Conservation (phyloP, 495 filamentous ascomycete species). For the Thozetella sp. region DNA sequence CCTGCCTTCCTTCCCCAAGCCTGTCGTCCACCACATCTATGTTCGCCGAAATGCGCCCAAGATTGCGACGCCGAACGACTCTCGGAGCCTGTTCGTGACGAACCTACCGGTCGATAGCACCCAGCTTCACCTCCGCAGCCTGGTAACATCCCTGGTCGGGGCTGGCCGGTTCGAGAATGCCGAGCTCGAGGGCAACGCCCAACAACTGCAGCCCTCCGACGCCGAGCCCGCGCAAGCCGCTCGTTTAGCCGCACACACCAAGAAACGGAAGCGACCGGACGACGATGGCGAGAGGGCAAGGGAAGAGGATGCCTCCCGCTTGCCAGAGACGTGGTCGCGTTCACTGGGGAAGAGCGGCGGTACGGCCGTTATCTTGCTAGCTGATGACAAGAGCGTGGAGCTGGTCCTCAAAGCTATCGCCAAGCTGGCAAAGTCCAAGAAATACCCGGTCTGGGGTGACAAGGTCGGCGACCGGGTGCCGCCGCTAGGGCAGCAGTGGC, state of each 20-base stretch:
- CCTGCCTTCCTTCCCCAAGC: slow-evolving; percentile 55
- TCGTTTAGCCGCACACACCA: slow-evolving; percentile 47
- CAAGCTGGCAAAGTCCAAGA: slow-evolving; percentile 58
- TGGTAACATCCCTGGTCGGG: slow-evolving; percentile 72
- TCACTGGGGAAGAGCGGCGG: slow-evolving; percentile 70
- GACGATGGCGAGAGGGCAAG: slow-evolving; percentile 51
- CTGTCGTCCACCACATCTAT: slow-evolving; percentile 83
- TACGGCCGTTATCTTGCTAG: slow-evolving; percentile 79
- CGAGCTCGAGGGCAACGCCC: slow-evolving; percentile 63
- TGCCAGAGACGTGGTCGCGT: slow-evolving; percentile 78
- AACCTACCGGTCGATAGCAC: slow-evolving; percentile 89
- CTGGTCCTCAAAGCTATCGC: slow-evolving; percentile 71
- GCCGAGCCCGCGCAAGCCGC: slow-evolving; percentile 39
- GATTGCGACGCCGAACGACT: slow-evolving; percentile 69
- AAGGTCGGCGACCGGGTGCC: slow-evolving; percentile 56
- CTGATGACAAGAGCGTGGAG: slow-evolving; percentile 75
- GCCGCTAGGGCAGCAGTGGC: slow-evolving; percentile 60
- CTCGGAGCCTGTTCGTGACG: slow-evolving; percentile 80
- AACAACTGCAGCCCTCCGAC: slow-evolving; percentile 14
- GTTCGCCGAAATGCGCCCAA: slow-evolving; percentile 79
- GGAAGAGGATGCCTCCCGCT: slow-evolving; percentile 48
- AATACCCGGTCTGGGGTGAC: slow-evolving; percentile 66
- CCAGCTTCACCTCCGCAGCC: slow-evolving; percentile 68
- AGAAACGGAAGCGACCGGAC: slow-evolving; percentile 70
- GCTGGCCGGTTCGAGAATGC: slow-evolving; percentile 76